Evolutionary conservation across 1,139 yeast species (phyloP).

Genomic region (Saccharomyces hybrid): DNA sequence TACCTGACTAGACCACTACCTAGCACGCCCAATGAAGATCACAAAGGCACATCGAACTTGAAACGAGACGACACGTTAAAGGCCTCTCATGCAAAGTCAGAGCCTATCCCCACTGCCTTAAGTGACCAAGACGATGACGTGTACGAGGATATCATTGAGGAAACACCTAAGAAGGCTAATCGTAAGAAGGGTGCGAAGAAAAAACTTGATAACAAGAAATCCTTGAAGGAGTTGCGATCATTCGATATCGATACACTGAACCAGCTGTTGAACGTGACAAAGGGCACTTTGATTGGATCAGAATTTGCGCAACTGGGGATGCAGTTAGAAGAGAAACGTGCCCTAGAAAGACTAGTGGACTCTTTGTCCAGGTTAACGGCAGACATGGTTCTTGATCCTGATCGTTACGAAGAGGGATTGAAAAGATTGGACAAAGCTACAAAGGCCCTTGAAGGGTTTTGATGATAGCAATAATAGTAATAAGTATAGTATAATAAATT

Average conservation of each 20-base stretch:
- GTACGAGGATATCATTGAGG: constrained; percentile 12
- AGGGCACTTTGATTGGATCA: constrained; percentile 37
- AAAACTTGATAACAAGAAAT: constrained; percentile 6
- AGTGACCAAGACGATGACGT: constrained; percentile 8
- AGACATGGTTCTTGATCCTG: constrained; percentile 80
- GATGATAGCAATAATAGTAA: constrained; percentile 5
- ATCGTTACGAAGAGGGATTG: constrained; percentile 73
- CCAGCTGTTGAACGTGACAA: constrained; percentile 52
- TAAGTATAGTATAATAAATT: neutral
- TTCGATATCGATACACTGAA: constrained; percentile 54
- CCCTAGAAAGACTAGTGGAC: constrained; percentile 78
- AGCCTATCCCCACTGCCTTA: neutral
- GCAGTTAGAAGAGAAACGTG: constrained; percentile 67
- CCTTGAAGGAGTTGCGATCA: constrained; percentile 36
- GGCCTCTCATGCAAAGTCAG: neutral
- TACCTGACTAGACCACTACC: constrained; percentile 17
- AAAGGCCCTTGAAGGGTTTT: constrained; percentile 76
- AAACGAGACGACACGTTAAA: neutral
- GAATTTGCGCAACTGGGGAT: constrained; percentile 69
- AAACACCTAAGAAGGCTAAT: constrained; percentile 4
- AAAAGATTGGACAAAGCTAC: constrained; percentile 71
- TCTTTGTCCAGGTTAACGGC: constrained; percentile 77
- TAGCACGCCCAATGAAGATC: constrained; percentile 11
- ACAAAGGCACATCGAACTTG: constrained; percentile 3
- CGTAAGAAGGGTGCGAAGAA: constrained; percentile 3